Conservation (phyloP, 495 filamentous ascomycete species). For the Talaromyces trachyspermus region DNA sequence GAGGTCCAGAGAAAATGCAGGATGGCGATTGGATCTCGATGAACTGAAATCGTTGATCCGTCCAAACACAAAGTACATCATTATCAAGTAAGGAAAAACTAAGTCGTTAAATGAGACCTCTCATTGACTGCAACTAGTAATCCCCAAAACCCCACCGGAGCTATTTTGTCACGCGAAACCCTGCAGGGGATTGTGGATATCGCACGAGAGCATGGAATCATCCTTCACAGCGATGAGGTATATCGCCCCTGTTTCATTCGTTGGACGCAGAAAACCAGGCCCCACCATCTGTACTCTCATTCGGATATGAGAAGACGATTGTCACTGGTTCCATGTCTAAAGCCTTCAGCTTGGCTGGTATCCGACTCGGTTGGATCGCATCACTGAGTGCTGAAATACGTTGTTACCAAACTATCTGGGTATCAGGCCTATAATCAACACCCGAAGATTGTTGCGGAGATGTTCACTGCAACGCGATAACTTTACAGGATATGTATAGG, state of each 20-base stretch:
- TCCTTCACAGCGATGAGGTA: conserved; percentile 63
- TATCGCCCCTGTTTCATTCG: conserved; percentile 69
- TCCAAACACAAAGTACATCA: neutral
- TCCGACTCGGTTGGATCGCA: conserved; percentile 65
- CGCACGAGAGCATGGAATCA: conserved; percentile 46
- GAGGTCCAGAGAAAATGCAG: conserved; percentile 49
- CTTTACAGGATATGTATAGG: neutral
- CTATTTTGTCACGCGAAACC: conserved; percentile 47
- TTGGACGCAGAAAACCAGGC: conserved; percentile 37
- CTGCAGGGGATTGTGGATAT: conserved; percentile 48
- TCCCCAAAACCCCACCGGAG: conserved; percentile 69
- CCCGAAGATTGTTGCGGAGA: no score
- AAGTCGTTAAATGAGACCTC: no score
- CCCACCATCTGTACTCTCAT: conserved; percentile 53
- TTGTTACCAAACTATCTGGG: no score
- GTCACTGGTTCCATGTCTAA: conserved; percentile 70
- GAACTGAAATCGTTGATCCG: conserved; percentile 49
- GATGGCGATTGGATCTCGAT: conserved; percentile 50
- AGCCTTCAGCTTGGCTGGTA: conserved; percentile 63
- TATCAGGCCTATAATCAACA: no score
- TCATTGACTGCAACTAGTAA: conserved; percentile 29
- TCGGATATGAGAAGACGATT: conserved; percentile 53
- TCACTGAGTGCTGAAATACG: no score
- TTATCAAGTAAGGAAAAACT: conserved; percentile 27
- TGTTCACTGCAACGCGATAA: neutral